Conservation (phyloP, 352 stramenopile genomes). For the Globisporangium abappressorium region DNA sequence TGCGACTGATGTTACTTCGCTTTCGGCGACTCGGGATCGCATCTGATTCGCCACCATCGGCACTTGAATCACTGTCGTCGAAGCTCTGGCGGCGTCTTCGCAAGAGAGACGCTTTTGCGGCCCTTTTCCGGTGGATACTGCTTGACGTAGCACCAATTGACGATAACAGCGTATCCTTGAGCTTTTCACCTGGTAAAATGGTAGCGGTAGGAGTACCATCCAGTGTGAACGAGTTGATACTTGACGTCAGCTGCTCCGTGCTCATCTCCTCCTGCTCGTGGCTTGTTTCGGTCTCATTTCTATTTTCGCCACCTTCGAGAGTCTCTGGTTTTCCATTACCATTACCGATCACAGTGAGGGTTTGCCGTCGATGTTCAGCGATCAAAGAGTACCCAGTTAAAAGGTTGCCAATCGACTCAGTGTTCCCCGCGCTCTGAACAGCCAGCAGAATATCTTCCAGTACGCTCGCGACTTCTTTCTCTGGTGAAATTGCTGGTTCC, state of each 20-base stretch:
- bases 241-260: slow-evolving; percentile 51
- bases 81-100: slow-evolving; percentile 46
- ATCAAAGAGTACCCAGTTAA: slow-evolving; percentile 13
- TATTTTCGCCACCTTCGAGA: not conserved
- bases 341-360: not conserved
- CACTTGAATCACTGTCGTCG: slow-evolving; percentile 61
- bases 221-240: slow-evolving; percentile 46
- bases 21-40: slow-evolving; percentile 50
- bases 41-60: slow-evolving; percentile 48
- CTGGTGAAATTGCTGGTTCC: not conserved
- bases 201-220: slow-evolving; percentile 6
- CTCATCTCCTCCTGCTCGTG: slow-evolving; percentile 32
- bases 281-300: slow-evolving; percentile 17
- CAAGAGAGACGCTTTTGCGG: slow-evolving; percentile 22
- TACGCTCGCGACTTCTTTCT: slow-evolving; percentile 25
- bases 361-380: slow-evolving; percentile 3
- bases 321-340: not conserved
- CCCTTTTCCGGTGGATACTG: not conserved
- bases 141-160: not conserved
- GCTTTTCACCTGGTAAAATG: not conserved
- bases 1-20: slow-evolving; percentile 52
- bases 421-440: slow-evolving; percentile 20
- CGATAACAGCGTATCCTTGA: slow-evolving; percentile 4
- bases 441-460: slow-evolving; percentile 26
- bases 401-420: not conserved